phyloP scores from a whole-genome alignment of 345 rosid genomes.

The Lepidium africanum region DNA sequence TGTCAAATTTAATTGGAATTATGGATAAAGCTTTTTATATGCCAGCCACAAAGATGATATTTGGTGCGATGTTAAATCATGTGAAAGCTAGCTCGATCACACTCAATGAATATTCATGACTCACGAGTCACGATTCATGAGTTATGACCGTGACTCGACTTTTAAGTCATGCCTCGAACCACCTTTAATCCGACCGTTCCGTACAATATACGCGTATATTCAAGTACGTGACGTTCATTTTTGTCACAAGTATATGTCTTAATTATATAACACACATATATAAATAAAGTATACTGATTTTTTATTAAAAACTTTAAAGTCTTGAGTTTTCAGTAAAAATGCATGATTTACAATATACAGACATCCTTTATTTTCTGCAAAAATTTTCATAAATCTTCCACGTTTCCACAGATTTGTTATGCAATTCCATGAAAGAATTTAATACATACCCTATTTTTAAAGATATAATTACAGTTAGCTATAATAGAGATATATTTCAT shows the following conservation, averaged over 20 bases:
- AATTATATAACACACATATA: not conserved
- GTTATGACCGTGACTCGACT: no score
- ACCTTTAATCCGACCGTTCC: conserved; percentile 23
- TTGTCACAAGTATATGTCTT: not conserved
- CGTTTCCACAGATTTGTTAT: no score
- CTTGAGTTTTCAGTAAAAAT: no score
- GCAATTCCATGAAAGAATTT: no score
- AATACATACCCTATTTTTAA: no score
- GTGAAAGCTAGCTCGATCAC: conserved; percentile 8
- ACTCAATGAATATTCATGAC: not conserved
- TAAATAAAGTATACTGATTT: no score
- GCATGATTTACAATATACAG: no score
- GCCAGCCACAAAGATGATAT: not conserved
- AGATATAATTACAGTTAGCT: no score
- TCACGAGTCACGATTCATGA: conserved; percentile 7
- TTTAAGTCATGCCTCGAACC: conserved; percentile 21
- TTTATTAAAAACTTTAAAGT: no score
- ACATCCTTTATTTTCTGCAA: no score
- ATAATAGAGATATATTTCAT: no score
- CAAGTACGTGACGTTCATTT: conserved; percentile 15
- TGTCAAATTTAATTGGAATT: not conserved
- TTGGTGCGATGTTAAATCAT: conserved; percentile 13
- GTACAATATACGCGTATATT: conserved; percentile 16
- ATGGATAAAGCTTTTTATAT: not conserved
- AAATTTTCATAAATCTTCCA: no score